A percentile compares a stretch with the other conserved stretches of the same genome.
Conservation (phyloP, 2,329 filamentous ascomycete species). For the Claviceps maximensis region DNA sequence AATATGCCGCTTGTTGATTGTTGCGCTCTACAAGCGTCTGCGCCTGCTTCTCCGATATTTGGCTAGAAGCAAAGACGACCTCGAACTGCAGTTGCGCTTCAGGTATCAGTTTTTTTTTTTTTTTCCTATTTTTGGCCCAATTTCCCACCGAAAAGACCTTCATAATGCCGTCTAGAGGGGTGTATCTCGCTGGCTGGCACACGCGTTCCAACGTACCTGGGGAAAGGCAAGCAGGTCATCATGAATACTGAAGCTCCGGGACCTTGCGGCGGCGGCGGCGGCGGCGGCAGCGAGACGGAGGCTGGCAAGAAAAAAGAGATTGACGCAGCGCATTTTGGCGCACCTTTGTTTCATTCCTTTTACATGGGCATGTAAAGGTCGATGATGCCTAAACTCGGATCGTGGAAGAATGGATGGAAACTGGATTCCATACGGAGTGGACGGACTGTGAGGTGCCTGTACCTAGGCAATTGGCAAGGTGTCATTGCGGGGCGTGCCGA, state of each 20-base stretch:
- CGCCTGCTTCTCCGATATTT: slow-evolving; percentile 59
- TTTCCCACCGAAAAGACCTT: too few species aligned
- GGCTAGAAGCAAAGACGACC: slow-evolving; percentile 59
- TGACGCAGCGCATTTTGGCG: slow-evolving; percentile 37
- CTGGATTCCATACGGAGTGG: too few species aligned
- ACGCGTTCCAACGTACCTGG: slow-evolving; percentile 43
- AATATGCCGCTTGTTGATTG: slow-evolving; percentile 23
- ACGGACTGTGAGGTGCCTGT: too few species aligned
- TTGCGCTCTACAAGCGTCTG: slow-evolving; percentile 40
- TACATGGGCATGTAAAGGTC: slow-evolving; percentile 16
- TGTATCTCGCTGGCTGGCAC: not conserved
- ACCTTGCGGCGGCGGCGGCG: slow-evolving; percentile 30
- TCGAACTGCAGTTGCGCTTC: slow-evolving; percentile 48
- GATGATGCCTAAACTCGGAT: not conserved
- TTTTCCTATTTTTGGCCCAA: too few species aligned
- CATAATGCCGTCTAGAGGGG: not conserved
- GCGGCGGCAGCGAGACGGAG: slow-evolving; percentile 31
- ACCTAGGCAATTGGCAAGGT: slow-evolving; percentile 3
- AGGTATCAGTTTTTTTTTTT: not conserved
- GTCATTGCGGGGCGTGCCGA: slow-evolving; percentile 10
- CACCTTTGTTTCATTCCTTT: slow-evolving; percentile 8
- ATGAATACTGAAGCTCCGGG: slow-evolving; percentile 64
- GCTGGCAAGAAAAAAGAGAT: slow-evolving; percentile 29
- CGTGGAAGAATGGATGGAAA: too few species aligned
- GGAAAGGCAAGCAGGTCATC: slow-evolving; percentile 81